Percentiles rank a stretch among this genome's conserved stretches.
phyloP scores from a whole-genome alignment of 78 protist genomes.

The Emiliania huxleyi region DNA sequence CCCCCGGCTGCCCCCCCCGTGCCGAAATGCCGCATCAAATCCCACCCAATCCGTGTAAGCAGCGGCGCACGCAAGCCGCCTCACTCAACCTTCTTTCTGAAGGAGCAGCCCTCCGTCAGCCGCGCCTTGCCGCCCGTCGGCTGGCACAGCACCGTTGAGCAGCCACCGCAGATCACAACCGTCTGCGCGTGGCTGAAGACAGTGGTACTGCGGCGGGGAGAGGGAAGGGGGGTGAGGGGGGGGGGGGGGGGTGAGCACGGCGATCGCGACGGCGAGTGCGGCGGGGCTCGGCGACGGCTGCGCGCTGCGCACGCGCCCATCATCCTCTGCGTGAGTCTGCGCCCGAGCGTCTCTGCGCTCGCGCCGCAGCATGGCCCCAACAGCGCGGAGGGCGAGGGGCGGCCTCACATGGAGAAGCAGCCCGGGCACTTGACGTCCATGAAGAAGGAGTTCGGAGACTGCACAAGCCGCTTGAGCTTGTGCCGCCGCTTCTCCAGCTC shows the following conservation, averaged over 20 bases:
- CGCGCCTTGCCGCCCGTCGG: slow-evolving; percentile 98
- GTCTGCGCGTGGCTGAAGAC: slow-evolving; percentile 89
- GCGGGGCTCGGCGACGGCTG: too few relatives aligned
- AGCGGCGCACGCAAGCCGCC: neutral
- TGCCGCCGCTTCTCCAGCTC: slow-evolving; percentile 83
- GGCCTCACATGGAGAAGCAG: slow-evolving; percentile 62
- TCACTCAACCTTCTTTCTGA: slow-evolving; percentile 87
- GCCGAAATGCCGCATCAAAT: too few relatives aligned
- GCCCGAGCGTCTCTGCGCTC: too few relatives aligned
- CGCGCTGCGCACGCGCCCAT: too few relatives aligned
- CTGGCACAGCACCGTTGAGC: slow-evolving; percentile 93
- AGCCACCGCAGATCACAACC: slow-evolving; percentile 92
- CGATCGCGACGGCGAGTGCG: too few relatives aligned
- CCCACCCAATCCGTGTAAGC: too few relatives aligned
- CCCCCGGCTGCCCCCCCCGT: too few relatives aligned
- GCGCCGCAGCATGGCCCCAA: too few relatives aligned
- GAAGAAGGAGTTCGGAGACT: slow-evolving; percentile 96
- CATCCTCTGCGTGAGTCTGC: too few relatives aligned
- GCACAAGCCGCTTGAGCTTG: slow-evolving; percentile 98
- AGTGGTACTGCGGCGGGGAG: slow-evolving; percentile 45
- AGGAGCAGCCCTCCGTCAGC: slow-evolving; percentile 94
- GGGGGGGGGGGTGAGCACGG: too few relatives aligned
- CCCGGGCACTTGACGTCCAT: slow-evolving; percentile 98
- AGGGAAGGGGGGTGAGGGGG: neutral
- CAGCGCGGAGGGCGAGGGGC: too few relatives aligned